Evolutionary conservation across 164 flowering plant species (phyloP), one percentile per base, ranked within the genome.

Genomic region (Vitis rotundifolia): DNA sequence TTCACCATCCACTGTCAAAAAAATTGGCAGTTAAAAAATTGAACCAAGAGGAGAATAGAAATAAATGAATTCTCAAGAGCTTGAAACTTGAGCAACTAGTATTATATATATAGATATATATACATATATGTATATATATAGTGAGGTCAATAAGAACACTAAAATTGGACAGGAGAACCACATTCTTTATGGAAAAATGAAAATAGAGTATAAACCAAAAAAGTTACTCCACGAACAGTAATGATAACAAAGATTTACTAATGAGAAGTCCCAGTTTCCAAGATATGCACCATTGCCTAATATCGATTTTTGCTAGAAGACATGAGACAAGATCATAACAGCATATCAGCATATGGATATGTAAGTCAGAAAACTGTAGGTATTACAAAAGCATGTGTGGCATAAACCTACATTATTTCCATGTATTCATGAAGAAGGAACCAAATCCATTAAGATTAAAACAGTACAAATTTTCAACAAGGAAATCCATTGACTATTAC

Each of bases 1-100:
- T 96, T 91, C 77, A 96, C 99, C 89, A 96, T 91, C 99, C 99
- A 96, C 99, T 96, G 92, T 52, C 73, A 77, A 15, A 61, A 70
- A 54, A 68, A 26, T 26, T 68, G 22, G 11, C 1, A 57, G n/a
- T 57, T 15, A 14, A 57, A 15, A 57, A 22, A 22, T 22, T 22
- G 26, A 22, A 22, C 26, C 26, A 22, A 22, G 26, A 22, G 26
- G 26, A 22, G 26, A 18, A 48, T 2, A 22, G 54, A 51, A 15
- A 51, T 4, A 51, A 11, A 15, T 51, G 54, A 51, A 12, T 51
- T 51, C 14, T 5, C 14, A 11, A 10, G 54, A 15, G 13, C 4
- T 51, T 51, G 54, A 11, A 51, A 51, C 13, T 10, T 15, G 14
- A 51, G 54, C n/a, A 51, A 51, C 54, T 8, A 1, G 26, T 2